Evolutionary conservation across 208 protist genomes (phyloP), one percentile per base, ranked within the genome.

Genomic region (Naegleria gruberi): DNA sequence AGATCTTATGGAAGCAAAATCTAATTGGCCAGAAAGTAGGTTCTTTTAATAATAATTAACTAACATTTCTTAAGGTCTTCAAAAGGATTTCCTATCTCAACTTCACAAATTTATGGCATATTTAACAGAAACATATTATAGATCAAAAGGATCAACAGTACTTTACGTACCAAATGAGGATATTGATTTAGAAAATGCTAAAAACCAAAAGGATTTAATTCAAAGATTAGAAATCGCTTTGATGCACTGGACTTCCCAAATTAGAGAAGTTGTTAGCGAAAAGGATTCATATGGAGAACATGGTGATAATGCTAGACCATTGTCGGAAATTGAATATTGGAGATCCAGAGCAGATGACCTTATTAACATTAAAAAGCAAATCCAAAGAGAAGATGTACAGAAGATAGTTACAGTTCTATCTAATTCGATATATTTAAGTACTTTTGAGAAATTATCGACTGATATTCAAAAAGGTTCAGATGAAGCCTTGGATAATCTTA

Each of bases 231-330:
- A 99, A 93, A 94, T 97, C 0, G 97, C 97, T 0, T 95, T 99
- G 26, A 99, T 99, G 89, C 98, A 99, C 94, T 99, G 98, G 98
- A 99, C 98, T 19, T 94, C 97, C 55, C 98, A 99, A 94, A 98
- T 99, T 92, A 99, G 98, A 91, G 97, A 99, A 89, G 98, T 99
- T 15, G 94, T 99, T 55, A 96, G 94, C 37, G 96, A 97, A 82
- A 94, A 96, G 90, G 95, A 98, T 91, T 87, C 92, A 51, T 93
- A 93, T 44, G 90, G 91, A 40, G 94, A 95, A 37, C 41, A 87
- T 40, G 34, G 19, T 55, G 89, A 94, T 23, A 94, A 94, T 73
- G 94, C 92, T 23, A 96, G 97, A 23, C 97, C 98, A 41, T 94
- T 99, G 30, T 96, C 97, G 77, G 98, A 99, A 94, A 98, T 99